Percentiles rank a stretch among this genome's conserved stretches.
phyloP scores from a whole-genome alignment of 768 basidiomycete species.

The Boletus coccyginus region DNA sequence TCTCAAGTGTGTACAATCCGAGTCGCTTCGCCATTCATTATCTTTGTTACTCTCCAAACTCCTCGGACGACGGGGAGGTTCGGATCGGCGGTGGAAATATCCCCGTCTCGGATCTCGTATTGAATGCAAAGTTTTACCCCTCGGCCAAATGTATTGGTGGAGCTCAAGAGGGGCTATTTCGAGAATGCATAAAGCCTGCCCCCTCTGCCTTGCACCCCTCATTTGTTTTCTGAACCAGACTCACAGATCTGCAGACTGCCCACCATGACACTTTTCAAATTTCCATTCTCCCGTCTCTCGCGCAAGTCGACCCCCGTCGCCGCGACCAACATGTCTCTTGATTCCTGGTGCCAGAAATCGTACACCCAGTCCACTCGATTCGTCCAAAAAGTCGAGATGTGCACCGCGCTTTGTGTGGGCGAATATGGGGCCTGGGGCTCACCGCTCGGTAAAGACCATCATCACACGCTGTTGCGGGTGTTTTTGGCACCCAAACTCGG shows the following conservation, averaged over 20 bases:
- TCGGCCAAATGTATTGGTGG: neutral
- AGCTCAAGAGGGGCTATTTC: neutral
- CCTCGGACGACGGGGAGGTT: neutral
- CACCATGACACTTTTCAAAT: slow-evolving; percentile 2
- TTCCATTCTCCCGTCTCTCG: neutral
- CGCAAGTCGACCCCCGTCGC: slow-evolving; percentile 3
- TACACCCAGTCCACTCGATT: neutral
- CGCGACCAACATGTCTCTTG: slow-evolving; percentile 1
- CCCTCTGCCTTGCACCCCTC: no score
- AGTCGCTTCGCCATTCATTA: neutral
- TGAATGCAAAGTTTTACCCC: neutral
- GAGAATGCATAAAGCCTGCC: neutral
- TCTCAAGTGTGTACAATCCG: neutral
- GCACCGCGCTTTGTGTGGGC: neutral
- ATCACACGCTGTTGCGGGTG: neutral
- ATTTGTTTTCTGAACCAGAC: neutral
- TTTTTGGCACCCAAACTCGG: neutral
- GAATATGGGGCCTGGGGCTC: neutral
- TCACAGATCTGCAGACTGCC: no score
- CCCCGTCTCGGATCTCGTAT: neutral
- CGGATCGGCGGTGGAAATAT: neutral
- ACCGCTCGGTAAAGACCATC: neutral
- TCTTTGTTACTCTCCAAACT: neutral
- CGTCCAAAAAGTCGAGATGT: slow-evolving; percentile 13
- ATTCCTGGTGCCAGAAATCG: neutral